A percentile compares a stretch with the other conserved stretches of the same genome.
Evolutionary conservation across 306 rosid genomes (phyloP).

Genomic region (Quercus parvula): DNA sequence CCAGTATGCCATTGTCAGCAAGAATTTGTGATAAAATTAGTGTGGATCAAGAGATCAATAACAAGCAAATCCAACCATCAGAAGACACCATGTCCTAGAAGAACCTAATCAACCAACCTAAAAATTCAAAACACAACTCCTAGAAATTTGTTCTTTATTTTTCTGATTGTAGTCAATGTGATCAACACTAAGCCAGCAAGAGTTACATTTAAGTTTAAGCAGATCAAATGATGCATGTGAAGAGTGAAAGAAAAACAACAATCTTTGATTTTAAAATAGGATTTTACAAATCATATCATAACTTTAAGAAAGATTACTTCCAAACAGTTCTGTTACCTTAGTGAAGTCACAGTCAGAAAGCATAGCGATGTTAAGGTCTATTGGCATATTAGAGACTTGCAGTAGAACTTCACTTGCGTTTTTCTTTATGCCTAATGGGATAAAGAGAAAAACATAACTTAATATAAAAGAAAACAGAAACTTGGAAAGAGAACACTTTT

Average conservation of each 20-base stretch:
- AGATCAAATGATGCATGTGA: not conserved
- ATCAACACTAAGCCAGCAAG: not conserved
- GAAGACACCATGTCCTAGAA: too few relatives aligned
- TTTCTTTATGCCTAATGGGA: constrained; percentile 40
- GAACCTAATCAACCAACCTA: too few relatives aligned
- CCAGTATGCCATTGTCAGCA: too few relatives aligned
- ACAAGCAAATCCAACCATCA: too few relatives aligned
- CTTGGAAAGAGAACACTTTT: not conserved
- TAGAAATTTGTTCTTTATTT: too few relatives aligned
- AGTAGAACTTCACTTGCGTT: constrained; percentile 27
- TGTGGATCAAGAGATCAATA: too few relatives aligned
- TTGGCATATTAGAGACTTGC: constrained; percentile 42
- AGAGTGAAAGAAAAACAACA: too few relatives aligned
- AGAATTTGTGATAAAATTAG: too few relatives aligned
- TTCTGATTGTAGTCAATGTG: not conserved
- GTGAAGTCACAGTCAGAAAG: constrained; percentile 63
- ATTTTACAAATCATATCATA: not conserved
- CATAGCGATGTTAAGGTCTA: constrained; percentile 35
- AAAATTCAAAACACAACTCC: too few relatives aligned
- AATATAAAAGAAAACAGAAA: not conserved
- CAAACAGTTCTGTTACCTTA: constrained; percentile 38
- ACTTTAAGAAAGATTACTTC: not conserved
- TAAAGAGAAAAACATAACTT: not conserved
- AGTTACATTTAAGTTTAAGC: not conserved
- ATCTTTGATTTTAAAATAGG: not conserved